Conservation (phyloP, 1,284 basidiomycete genomes). For the Neolentinus lepideus region DNA sequence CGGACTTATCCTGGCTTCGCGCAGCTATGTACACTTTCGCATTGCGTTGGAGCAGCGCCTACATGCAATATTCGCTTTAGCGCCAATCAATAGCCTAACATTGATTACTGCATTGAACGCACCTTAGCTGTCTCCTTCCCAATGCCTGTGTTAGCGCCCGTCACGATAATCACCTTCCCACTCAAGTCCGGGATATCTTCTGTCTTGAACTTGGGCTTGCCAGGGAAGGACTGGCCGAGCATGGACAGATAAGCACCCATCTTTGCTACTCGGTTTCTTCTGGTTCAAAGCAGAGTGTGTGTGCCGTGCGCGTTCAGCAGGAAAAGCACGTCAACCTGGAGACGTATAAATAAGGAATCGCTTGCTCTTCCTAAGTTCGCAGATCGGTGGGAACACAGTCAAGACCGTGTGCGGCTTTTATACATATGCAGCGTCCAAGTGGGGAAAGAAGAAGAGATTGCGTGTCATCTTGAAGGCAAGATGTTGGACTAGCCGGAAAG, state of each 20-base stretch:
- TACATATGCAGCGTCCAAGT: too few species aligned
- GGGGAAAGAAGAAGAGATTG: too few species aligned
- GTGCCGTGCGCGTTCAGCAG: too few species aligned
- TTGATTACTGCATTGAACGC: not conserved
- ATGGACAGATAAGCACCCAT: not conserved
- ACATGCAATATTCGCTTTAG: not conserved
- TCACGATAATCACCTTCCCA: conserved; percentile 21
- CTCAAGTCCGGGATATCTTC: conserved; percentile 22
- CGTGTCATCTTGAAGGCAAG: too few species aligned
- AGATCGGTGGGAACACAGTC: too few species aligned
- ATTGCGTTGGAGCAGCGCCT: conserved; percentile 18
- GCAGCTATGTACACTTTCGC: conserved; percentile 25
- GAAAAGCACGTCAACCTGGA: too few species aligned
- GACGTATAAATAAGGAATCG: too few species aligned
- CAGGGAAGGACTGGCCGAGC: conserved; percentile 7
- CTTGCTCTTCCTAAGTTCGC: too few species aligned
- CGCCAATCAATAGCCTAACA: not conserved
- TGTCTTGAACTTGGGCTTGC: conserved; percentile 6
- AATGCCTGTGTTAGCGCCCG: conserved; percentile 23
- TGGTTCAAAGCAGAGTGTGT: not conserved
- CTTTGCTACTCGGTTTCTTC: not conserved
- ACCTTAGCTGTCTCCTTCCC: conserved; percentile 21
- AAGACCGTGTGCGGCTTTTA: too few species aligned
- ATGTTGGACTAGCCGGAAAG: too few species aligned
- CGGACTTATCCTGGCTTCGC: conserved; percentile 17